Evolutionary conservation across 2,329 filamentous ascomycete species (phyloP).

Genomic region (Emericellopsis atlantica): DNA sequence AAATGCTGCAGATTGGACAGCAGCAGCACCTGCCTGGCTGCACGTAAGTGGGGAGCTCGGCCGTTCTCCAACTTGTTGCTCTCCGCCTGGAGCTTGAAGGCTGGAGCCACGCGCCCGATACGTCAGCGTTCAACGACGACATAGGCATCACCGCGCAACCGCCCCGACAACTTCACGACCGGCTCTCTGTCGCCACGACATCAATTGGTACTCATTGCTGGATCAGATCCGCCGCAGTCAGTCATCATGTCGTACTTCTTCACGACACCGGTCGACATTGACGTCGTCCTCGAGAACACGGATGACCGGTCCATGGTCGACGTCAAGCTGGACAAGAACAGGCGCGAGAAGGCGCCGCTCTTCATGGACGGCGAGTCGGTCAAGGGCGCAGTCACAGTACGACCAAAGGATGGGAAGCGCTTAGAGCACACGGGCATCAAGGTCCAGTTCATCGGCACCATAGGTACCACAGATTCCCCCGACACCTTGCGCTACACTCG

Average conservation of each 20-base stretch:
- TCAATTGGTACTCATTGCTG: not conserved
- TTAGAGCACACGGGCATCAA: conserved; percentile 98
- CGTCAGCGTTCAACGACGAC: conserved; percentile 4
- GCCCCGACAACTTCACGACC: not conserved
- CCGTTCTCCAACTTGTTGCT: too few species aligned
- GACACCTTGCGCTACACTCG: not conserved
- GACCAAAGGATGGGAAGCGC: conserved; percentile 95
- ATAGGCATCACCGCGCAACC: not conserved
- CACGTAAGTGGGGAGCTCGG: not conserved
- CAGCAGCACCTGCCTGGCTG: not conserved
- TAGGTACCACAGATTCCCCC: conserved; percentile 47
- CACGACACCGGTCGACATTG: conserved; percentile 95
- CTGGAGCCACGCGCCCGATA: conserved; percentile 2
- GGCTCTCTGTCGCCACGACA: not conserved
- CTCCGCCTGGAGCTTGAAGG: not conserved
- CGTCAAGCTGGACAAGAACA: conserved; percentile 96
- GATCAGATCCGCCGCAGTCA: not conserved
- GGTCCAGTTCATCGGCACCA: conserved; percentile 97
- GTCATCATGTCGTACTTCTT: conserved; percentile 87
- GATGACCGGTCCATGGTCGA: conserved; percentile 94
- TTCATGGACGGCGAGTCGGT: conserved; percentile 98
- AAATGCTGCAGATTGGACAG: not conserved
- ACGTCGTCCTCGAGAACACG: conserved; percentile 90
- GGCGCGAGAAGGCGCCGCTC: conserved; percentile 88
- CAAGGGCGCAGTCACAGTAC: conserved; percentile 86